These are phyloP conservation scores for Adansonia digitata DNA, from an alignment of 345 rosid genomes.

Conservation along the genomic window DNA sequence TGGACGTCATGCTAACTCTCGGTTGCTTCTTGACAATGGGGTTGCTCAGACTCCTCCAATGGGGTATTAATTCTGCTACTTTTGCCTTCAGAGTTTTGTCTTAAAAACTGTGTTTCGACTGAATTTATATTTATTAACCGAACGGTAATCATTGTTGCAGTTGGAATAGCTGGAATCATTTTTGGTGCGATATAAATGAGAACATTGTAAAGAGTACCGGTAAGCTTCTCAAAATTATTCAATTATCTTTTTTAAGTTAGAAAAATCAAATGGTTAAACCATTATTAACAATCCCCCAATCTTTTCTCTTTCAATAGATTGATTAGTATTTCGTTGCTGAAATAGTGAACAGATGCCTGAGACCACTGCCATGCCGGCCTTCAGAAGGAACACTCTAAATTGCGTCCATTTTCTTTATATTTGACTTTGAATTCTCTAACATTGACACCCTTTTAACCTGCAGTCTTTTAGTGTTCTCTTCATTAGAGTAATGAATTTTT, in stretches of 20 bases:
- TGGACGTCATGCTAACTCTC: slow-evolving; percentile 12
- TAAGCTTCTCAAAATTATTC: background rate
- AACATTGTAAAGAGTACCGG: slow-evolving; percentile 25
- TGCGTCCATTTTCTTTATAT: background rate
- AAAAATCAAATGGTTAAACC: too few relatives aligned
- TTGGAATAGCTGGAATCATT: background rate
- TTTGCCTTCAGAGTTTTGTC: background rate
- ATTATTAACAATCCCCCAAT: too few relatives aligned
- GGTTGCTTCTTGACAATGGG: slow-evolving; percentile 42
- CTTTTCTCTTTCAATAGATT: background rate
- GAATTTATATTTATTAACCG: background rate
- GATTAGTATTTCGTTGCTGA: background rate
- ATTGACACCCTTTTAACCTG: background rate
- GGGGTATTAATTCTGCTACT: background rate
- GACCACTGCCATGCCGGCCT: background rate
- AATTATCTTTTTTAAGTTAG: too few relatives aligned
- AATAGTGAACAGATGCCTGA: background rate
- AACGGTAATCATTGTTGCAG: background rate
- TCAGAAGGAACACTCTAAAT: background rate
- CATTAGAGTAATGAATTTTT: too few relatives aligned
- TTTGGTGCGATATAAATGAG: background rate
- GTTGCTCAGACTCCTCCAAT: slow-evolving; percentile 10
- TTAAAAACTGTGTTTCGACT: background rate
- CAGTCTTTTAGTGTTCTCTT: too few relatives aligned
- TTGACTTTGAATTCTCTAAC: slow-evolving; percentile 21